Percentiles rank a stretch among this genome's conserved stretches.
Conservation (phyloP, 805 yeast species). For the Candida incommunis region DNA sequence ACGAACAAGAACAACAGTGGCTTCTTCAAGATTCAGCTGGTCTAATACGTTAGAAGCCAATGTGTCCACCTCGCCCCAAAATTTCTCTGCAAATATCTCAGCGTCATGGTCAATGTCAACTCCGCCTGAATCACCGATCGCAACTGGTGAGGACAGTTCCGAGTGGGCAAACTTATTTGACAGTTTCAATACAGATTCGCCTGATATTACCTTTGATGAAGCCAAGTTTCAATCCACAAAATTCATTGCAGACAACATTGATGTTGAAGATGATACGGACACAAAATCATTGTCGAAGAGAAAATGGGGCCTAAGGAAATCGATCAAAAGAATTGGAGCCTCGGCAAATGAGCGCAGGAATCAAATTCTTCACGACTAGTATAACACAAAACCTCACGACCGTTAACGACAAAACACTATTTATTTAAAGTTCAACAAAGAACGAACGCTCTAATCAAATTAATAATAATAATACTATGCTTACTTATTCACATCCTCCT, state of each 20-base stretch:
- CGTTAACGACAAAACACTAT: neutral
- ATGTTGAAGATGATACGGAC: neutral
- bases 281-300: neutral
- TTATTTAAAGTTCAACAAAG: neutral
- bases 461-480: neutral
- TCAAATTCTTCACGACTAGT: too few relatives aligned
- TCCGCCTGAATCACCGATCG: neutral
- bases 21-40: neutral
- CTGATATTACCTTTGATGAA: neutral
- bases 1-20: neutral
- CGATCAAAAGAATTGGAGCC: neutral
- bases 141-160: neutral
- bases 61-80: too few relatives aligned
- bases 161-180: constrained; percentile 5
- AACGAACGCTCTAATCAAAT: constrained; percentile 1
- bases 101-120: constrained; percentile 1
- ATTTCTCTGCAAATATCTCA: neutral
- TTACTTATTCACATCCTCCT: constrained; percentile 44
- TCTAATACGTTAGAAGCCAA: neutral
- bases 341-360: neutral
- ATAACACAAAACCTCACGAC: too few relatives aligned
- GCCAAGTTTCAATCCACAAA: too few relatives aligned
- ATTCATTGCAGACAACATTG: neutral
- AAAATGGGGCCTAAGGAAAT: neutral
- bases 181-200: neutral